Conservation (phyloP, 305 asterid genomes). For the Fraxinus platypoda region DNA sequence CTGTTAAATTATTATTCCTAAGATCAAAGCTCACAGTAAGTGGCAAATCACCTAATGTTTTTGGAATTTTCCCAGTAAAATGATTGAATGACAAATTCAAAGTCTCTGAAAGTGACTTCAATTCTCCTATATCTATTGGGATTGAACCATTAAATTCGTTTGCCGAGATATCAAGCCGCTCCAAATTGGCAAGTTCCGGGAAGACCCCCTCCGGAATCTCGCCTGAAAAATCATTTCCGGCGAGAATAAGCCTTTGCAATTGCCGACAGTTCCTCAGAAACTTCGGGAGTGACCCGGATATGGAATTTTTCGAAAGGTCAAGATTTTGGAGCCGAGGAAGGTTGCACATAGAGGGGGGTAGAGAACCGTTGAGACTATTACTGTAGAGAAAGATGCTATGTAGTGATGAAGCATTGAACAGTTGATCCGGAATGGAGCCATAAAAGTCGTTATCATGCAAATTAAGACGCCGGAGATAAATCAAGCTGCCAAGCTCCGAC, state of each 20-base stretch:
- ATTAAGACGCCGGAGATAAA: constrained; percentile 86
- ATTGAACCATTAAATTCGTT: constrained; percentile 65
- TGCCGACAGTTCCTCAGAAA: constrained; percentile 72
- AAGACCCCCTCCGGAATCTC: constrained; percentile 67
- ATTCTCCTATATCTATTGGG: constrained; percentile 76
- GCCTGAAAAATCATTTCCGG: constrained; percentile 68
- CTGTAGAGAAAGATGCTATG: constrained; percentile 83
- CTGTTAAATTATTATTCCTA: constrained; percentile 64
- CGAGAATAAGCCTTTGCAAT: constrained; percentile 68
- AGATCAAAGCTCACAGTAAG: constrained; percentile 87
- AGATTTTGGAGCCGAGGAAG: constrained; percentile 79
- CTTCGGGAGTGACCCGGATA: constrained; percentile 67
- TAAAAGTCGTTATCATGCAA: constrained; percentile 76
- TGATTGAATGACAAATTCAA: constrained; percentile 75
- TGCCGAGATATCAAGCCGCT: constrained; percentile 73
- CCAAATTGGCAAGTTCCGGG: constrained; percentile 81
- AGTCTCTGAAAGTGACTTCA: constrained; percentile 76
- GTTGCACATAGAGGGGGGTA: constrained; percentile 71
- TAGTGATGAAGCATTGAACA: constrained; percentile 84
- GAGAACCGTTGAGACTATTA: constrained; percentile 73
- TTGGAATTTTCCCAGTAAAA: constrained; percentile 67
- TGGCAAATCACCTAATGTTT: constrained; percentile 70
- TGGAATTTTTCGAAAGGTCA: constrained; percentile 74
- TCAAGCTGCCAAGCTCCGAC: constrained; percentile 79
- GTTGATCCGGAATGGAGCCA: constrained; percentile 79